Base-by-base conservation (phyloP, 2,329 filamentous ascomycete genomes). In the Phaeosphaeriaceae sp. region DNA sequence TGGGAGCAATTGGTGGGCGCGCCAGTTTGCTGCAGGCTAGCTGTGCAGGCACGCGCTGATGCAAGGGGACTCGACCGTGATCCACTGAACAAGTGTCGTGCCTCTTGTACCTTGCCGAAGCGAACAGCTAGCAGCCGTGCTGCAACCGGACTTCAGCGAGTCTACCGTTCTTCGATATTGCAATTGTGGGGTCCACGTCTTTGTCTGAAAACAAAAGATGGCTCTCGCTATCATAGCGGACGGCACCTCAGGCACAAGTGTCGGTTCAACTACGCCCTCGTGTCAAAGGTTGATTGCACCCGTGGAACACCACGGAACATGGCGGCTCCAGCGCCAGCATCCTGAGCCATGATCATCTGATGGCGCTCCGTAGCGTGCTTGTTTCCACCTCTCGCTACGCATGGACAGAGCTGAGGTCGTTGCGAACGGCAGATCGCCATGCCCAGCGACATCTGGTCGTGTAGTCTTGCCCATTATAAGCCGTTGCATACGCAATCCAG, bases 41-140 rank as follows among this genome's bases (percentile, higher is more conserved):
- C 55, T 59, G 60, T 61, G 63, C 62, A 56, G 58, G 62, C 63
- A 65, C 69, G 68, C 67, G 70, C 67, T 57, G 47, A 71, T 76
- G 74, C 74, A 76, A 76, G 74, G 74, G 72, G 63, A 65, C 61
- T 70, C 62, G 63, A 73, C 62, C 65, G 66, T 65, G 71, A 71
- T 75, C 70, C 73, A 73, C 74, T 65, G 53, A 63, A 58, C 53
- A 60, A 51, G 60, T 71, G 56, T 66, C 65, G 68, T 73, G 69
- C 66, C 68, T 74, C 66, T 73, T 49, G 74, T 76, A 76, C 74
- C 74, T 76, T 76, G 66, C 74, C 65, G 74, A 76, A 76, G 73
- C 74, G 74, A 76, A 75, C 60, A 62, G 57, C 70, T 70, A 73
- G 63, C 66, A 69, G 63, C 66, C 62, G 64, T 63, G 54, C 31